A percentile compares a stretch with the other conserved stretches of the same genome.
Evolutionary conservation across 1,284 basidiomycete species (phyloP).

Genomic region (Thecaphora frezii): DNA sequence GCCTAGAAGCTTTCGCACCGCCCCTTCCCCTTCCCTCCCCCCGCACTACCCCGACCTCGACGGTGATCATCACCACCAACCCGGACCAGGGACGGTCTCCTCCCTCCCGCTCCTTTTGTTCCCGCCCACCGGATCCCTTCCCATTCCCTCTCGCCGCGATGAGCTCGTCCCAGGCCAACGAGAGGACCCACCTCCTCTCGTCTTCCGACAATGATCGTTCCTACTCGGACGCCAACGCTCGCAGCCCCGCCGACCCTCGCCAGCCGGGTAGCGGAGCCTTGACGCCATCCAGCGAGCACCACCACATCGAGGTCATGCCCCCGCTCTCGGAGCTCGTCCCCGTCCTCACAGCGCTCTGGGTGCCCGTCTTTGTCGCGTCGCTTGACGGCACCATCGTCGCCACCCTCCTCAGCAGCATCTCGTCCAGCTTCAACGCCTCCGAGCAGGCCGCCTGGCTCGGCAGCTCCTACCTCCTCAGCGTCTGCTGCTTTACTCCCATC

Average conservation of each 20-base stretch:
- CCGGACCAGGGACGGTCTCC: too few species aligned
- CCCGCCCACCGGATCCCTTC: too few species aligned
- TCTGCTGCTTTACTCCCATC: slow-evolving; percentile 54
- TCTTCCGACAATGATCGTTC: slow-evolving; percentile 3
- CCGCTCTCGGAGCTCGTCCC: slow-evolving; percentile 25
- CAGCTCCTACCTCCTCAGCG: slow-evolving; percentile 49
- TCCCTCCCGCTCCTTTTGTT: too few species aligned
- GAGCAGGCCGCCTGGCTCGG: slow-evolving; percentile 58
- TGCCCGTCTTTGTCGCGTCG: slow-evolving; percentile 47
- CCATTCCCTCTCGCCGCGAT: too few species aligned
- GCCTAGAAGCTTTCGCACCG: too few species aligned
- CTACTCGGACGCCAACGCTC: not conserved
- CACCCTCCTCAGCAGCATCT: slow-evolving; percentile 54
- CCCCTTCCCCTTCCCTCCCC: too few species aligned
- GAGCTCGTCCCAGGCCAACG: slow-evolving; percentile 9
- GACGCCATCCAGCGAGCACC: slow-evolving; percentile 5
- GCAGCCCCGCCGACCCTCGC: too few species aligned
- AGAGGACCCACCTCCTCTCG: slow-evolving; percentile 16
- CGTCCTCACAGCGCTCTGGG: slow-evolving; percentile 45
- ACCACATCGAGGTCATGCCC: slow-evolving; percentile 33
- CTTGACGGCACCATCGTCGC: slow-evolving; percentile 57
- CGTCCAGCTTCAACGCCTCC: slow-evolving; percentile 49
- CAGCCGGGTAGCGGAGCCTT: slow-evolving; percentile 5
- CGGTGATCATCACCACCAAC: too few species aligned
- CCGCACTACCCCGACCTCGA: too few species aligned